Evolutionary conservation across 1,284 basidiomycete species (phyloP), one percentile per base, ranked within the genome.

Genomic region (Cystobasidium slooffiae): DNA sequence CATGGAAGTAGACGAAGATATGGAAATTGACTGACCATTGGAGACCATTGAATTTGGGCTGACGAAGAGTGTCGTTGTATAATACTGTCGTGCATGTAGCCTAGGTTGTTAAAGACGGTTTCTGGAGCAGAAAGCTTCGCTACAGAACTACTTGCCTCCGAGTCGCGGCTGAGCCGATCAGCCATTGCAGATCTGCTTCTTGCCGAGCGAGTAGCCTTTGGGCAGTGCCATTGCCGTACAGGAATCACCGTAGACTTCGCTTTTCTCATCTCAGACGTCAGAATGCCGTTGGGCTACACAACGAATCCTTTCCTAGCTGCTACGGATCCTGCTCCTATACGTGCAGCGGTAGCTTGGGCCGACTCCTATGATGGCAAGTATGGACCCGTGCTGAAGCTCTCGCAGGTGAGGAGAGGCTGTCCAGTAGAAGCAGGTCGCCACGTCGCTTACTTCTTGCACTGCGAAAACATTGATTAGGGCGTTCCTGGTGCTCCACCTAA

Each of bases 401-500:
- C 90, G 0, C 91, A 92, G 81, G 83, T 70, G n/a, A 39, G 53
- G 63, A 20, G 20, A 43, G 6, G 41, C n/a, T 22, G 6, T 31
- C 31, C 39, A n/a, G 14, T 31, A 5, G 9, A 16, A 39, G 31
- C 18, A 37, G 16, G 24, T 39, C 24, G 4, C 16, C 66, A 47
- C 12, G 16, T 31, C 44, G 37, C 9, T 16, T 39, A n/a, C 24
- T 61, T 2, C 6, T 14, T 6, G 3, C 59, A 18, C 14, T 31
- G 16, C 55, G 22, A 20, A 12, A 1, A 67, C 41, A 47, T 52
- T n/a, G 9, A 24, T 0, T 76, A 79, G 68, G 90, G 90, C 37
- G 88, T 89, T 0, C 92, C 91, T 0, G 88, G 89, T 2, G 84
- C 84, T 0, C 87, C 88, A 0, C 91, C 92, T 0, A 87, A 88